Base-by-base conservation (phyloP, 805 yeast genomes). In the Saturnispora kantuleensis region DNA sequence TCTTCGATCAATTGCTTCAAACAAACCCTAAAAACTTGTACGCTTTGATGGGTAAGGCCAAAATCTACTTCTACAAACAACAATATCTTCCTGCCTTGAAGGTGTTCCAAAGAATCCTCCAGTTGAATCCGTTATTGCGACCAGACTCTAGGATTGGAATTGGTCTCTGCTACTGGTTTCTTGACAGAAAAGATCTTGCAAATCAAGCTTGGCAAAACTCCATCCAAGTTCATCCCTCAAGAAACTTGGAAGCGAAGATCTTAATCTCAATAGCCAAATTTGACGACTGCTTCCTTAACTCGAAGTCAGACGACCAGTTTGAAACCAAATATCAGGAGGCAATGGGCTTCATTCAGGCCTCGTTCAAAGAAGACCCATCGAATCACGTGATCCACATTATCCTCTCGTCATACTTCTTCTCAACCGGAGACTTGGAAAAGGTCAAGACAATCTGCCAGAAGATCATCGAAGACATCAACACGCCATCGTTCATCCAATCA, bases 111-210 rank as follows among this genome's bases (percentile, higher is more conserved):
- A 84, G 82, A 51, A 80, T 84, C 7, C 68, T 93, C 51, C 71
- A 81, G 31, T 69, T 80, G 41, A 81, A 87, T 50, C 97, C 97
- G 2, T 59, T 82, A 32, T 66, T 83, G 53, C 74, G 75, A 53
- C 97, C 97, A 4, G 97, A 90, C 65, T 94, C 97, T 15, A 73
- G 99, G 62, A 74, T 93, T 48, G 99, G 97, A 28, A 77, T 90
- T 49, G 99, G 98, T 31, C 67, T 93, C 51, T 89, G 97, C 62
- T 90, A 81, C 59, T 93, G 97, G 97, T 76, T 76, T 48, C 67
- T 93, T 49, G 82, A 82, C 42, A 95, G 86, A 60, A 74, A 76
- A 50, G 74, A 73, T 42, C 74, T 86, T 67, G 97, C 98, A 0
- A 57, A 73, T 6, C 66, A 68, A 41, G 82, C 97, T 0, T 93